phyloP scores from a whole-genome alignment of 192 early-diverging fungal genomes.

The Coemansia sp. region DNA sequence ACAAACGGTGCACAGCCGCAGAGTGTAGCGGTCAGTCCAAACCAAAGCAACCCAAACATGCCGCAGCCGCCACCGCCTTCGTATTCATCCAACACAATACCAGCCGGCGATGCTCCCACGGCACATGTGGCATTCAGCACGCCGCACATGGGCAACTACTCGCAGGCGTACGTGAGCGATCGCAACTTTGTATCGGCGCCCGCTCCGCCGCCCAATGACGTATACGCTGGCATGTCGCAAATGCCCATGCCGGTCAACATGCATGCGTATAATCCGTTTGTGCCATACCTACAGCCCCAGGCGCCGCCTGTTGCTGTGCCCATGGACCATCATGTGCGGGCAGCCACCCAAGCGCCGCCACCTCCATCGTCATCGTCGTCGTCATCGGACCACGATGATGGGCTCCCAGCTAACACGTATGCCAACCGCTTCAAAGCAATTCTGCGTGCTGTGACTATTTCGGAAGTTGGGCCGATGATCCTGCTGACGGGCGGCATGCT shows the following conservation, averaged over 20 bases:
- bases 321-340: background rate
- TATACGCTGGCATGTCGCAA: background rate
- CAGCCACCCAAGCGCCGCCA: background rate
- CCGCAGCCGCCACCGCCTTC: slow-evolving; percentile 4
- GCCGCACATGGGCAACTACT: slow-evolving; percentile 1
- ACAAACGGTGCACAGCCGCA: background rate
- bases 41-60: background rate
- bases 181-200: slow-evolving; percentile 4
- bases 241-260: slow-evolving; percentile 8
- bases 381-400: background rate
- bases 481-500: slow-evolving; percentile 19
- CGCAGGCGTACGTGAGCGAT: background rate
- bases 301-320: background rate
- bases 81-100: background rate
- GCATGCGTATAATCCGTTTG: slow-evolving; percentile 4
- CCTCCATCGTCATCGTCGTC: slow-evolving; percentile 5
- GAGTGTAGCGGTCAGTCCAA: too few species aligned
- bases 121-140: background rate
- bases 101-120: slow-evolving; percentile 4
- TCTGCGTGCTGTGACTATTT: slow-evolving; percentile 1
- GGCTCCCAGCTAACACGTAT: slow-evolving; percentile 3
- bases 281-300: background rate
- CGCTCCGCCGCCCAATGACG: slow-evolving; percentile 1
- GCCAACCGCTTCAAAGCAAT: slow-evolving; percentile 4
- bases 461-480: slow-evolving; percentile 28